Conservation (phyloP, 495 filamentous ascomycete genomes). For the Penicillium turbatum region DNA sequence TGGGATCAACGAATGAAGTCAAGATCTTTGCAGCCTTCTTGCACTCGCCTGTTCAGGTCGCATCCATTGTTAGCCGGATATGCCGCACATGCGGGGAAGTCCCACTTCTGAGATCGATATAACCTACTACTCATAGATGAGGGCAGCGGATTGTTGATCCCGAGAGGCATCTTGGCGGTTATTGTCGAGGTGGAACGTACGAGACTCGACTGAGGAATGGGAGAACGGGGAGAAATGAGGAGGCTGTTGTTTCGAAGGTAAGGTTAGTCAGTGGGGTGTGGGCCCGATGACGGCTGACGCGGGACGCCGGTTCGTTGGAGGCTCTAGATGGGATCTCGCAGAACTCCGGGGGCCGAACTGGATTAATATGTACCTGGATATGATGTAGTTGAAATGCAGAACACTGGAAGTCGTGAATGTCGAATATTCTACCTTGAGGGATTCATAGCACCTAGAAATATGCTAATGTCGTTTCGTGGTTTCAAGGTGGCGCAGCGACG, state of each 20-base stretch:
- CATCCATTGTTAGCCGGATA: constrained; percentile 23
- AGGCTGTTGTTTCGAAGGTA: constrained; percentile 20
- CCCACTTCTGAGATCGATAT: constrained; percentile 10
- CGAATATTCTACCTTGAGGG: too few relatives aligned
- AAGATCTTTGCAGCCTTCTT: constrained; percentile 91
- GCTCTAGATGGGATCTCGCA: constrained; percentile 5
- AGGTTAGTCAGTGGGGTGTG: constrained; percentile 34
- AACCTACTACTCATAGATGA: constrained; percentile 59
- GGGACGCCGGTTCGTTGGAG: constrained; percentile 20
- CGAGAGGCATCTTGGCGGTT: constrained; percentile 49
- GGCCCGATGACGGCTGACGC: constrained; percentile 29
- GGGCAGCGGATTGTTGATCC: constrained; percentile 66
- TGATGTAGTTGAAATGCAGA: too few relatives aligned
- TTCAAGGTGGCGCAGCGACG: background rate
- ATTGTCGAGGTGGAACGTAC: constrained; percentile 10
- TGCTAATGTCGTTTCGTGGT: background rate
- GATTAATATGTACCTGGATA: background rate
- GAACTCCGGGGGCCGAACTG: background rate
- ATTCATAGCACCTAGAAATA: background rate
- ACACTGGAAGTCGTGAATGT: too few relatives aligned
- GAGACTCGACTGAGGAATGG: constrained; percentile 7
- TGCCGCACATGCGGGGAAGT: constrained; percentile 38
- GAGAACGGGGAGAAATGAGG: constrained; percentile 8
- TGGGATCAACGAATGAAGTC: constrained; percentile 89
- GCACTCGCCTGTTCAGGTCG: constrained; percentile 62